These are phyloP conservation scores for Fusarium coicis DNA, from an alignment of 2,329 filamentous ascomycete genomes.

Conservation along the genomic window DNA sequence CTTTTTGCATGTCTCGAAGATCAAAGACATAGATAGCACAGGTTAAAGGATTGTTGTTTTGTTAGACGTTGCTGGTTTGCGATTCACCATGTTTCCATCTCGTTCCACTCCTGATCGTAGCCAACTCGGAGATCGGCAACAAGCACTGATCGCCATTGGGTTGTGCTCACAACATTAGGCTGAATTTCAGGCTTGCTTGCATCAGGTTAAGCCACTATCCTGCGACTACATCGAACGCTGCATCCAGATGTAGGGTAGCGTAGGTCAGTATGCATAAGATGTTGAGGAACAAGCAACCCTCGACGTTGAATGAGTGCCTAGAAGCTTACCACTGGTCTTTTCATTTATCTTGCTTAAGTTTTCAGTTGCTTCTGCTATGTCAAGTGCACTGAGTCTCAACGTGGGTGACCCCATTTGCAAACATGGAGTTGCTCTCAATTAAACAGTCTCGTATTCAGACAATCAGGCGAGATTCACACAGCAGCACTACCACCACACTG, in stretches of 20 bases:
- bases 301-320: neutral
- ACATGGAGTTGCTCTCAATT: neutral
- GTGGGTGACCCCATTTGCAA: neutral
- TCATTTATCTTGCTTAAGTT: neutral
- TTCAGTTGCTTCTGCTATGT: neutral
- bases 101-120: conserved; percentile 5
- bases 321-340: neutral
- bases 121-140: conserved; percentile 24
- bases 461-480: too few relatives aligned
- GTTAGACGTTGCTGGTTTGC: neutral
- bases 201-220: neutral
- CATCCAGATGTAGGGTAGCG: conserved; percentile 11
- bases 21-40: neutral
- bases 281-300: neutral
- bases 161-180: conserved; percentile 13
- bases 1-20: neutral
- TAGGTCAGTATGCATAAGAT: neutral
- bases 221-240: neutral
- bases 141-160: conserved; percentile 13
- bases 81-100: neutral
- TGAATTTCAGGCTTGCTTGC: neutral
- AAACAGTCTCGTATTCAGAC: neutral
- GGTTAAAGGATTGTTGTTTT: neutral
- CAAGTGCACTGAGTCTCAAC: neutral
- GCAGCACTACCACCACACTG: neutral